Conservation (phyloP, 805 yeast species). For the Yamadazyma olivae region DNA sequence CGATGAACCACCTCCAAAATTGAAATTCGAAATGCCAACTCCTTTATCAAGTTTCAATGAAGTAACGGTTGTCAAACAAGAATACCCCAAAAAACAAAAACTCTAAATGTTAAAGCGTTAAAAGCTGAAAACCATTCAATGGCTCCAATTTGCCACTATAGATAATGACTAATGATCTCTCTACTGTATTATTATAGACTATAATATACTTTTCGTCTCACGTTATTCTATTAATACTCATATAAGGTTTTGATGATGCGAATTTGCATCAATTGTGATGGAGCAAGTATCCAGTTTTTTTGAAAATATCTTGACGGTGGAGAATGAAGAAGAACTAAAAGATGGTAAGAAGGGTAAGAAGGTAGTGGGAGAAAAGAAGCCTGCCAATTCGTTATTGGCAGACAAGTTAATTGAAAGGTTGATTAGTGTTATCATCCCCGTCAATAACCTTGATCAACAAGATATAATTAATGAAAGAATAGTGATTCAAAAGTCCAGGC, state of each 20-base stretch:
- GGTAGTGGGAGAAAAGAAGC: conserved; percentile 1
- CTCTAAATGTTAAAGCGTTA: no score
- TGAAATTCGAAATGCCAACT: conserved; percentile 24
- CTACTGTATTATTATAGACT: no score
- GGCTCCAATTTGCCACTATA: no score
- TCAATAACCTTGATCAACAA: conserved; percentile 42
- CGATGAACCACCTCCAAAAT: conserved; percentile 10
- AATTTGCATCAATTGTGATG: conserved; percentile 16
- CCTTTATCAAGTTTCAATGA: conserved; percentile 35
- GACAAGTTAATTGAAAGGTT: conserved; percentile 74
- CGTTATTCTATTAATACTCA: no score
- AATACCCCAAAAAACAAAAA: conserved; percentile 1
- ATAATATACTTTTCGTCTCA: no score
- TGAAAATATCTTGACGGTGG: conserved; percentile 33
- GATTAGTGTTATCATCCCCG: conserved; percentile 69
- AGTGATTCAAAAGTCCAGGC: conserved; percentile 60
- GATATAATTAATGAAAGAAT: conserved; percentile 51
- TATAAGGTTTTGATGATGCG: no score
- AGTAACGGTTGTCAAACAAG: conserved; percentile 11
- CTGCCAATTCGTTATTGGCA: conserved; percentile 31
- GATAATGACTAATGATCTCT: background rate
- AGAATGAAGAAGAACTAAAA: conserved; percentile 12
- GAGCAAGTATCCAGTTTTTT: conserved; percentile 36
- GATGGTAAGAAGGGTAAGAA: conserved; percentile 1
- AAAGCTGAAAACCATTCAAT: no score